These are phyloP conservation scores for Shiraia sp. DNA, from an alignment of 2,329 filamentous ascomycete species.

Conservation along the genomic window DNA sequence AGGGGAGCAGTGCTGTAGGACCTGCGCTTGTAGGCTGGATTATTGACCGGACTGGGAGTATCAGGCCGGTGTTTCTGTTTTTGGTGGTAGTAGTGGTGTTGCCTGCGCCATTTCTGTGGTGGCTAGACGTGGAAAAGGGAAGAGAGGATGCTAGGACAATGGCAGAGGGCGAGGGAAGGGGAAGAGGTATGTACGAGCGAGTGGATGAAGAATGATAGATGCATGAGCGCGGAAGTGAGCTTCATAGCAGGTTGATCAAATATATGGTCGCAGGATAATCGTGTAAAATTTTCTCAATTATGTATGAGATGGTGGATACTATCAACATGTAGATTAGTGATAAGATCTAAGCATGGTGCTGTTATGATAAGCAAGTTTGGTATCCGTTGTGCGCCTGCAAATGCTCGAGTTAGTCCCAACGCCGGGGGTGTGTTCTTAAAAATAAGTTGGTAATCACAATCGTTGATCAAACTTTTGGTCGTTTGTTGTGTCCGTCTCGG, in stretches of 20 bases:
- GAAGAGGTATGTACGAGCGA: slow-evolving; percentile 21
- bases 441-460: slow-evolving; percentile 10
- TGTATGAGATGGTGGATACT: not conserved
- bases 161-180: slow-evolving; percentile 19
- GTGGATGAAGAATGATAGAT: slow-evolving; percentile 15
- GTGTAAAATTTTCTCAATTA: not conserved
- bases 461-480: slow-evolving; percentile 45
- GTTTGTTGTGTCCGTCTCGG: slow-evolving; percentile 49
- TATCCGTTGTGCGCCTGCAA: slow-evolving; percentile 10
- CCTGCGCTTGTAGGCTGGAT: slow-evolving; percentile 88
- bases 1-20: slow-evolving; percentile 87
- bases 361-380: too few species aligned
- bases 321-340: not conserved
- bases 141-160: slow-evolving; percentile 39
- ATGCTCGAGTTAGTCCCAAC: slow-evolving; percentile 8
- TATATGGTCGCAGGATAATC: too few species aligned
- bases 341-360: not conserved
- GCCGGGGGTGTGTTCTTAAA: slow-evolving; percentile 13
- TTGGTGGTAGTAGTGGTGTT: slow-evolving; percentile 76
- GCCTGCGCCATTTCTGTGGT: slow-evolving; percentile 77
- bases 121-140: slow-evolving; percentile 71
- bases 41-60: slow-evolving; percentile 64
- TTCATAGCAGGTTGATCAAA: not conserved
- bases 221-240: not conserved
- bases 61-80: slow-evolving; percentile 75